Evolutionary conservation across 1,284 basidiomycete species (phyloP), one percentile per base, ranked within the genome.

Genomic region (Puccinia horiana): DNA sequence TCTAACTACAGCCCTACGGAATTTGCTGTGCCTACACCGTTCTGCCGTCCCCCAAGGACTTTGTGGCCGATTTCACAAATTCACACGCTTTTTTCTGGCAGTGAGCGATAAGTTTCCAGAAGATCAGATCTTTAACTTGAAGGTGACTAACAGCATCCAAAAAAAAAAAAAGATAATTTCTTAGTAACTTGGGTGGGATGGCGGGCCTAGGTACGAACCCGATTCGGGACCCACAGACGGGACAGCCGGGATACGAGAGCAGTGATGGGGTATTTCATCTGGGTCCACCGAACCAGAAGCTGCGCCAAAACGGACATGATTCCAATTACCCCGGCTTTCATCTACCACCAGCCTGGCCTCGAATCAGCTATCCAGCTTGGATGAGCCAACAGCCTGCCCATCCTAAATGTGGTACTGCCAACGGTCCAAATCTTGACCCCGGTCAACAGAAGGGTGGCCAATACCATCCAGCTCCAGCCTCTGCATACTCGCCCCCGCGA

Each of bases 41-140:
- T n/a, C 14, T 77, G 1, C 75, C 75, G 6, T 63, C 56, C 23
- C 75, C 58, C 6, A 2, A 12, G 32, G 75, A 77, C n/a, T 61
- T 77, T 35, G 42, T 63, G 12, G 56, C 75, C 12, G 75, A 77
- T 63, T 77, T 65, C 32, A 77, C 75, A 35, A 67, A 77, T 37
- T 37, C n/a, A 23, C 75, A 77, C 47, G 26, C 61, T 11, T 77
- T 77, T 42, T 77, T 77, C 42, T 77, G 75, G 75, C 75, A 77
- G 75, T 77, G 26, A 77, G 58, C 47, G 1, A 70, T 14, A 32
- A 63, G 56, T 69, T n/a, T 42, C 40, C 8, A 9, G 11, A n/a
- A 42, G n/a, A n/a, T n/a, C 63, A 40, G 1, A 54, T 75, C 20
- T 75, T 75, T 54, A 26, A 49, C 23, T 73, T 73, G 44, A 6